Percentiles rank a stretch among this genome's conserved stretches.
phyloP scores from a whole-genome alignment of 176 grass and related monocot genomes.

The Ensete ventricosum region DNA sequence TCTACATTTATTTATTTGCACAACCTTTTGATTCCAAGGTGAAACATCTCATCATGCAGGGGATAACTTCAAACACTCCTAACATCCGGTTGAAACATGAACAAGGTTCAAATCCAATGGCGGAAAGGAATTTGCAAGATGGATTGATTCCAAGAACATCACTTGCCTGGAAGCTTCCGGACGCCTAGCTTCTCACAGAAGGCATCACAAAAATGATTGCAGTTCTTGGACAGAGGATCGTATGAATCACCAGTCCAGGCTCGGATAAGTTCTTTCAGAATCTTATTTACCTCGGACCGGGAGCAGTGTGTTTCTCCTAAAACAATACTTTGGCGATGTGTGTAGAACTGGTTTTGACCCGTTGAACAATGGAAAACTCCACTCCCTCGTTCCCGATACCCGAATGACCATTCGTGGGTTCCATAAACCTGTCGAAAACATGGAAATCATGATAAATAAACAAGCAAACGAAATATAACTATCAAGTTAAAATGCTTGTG shows the following conservation, averaged over 20 bases:
- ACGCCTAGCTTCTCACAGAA: constrained; percentile 73
- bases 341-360: constrained; percentile 89
- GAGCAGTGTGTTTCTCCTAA: constrained; percentile 76
- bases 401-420: constrained; percentile 96
- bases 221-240: constrained; percentile 87
- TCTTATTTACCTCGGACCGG: constrained; percentile 56
- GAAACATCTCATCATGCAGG: neutral
- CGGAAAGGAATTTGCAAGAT: neutral
- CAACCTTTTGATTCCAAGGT: no score
- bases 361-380: constrained; percentile 92
- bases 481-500: no score
- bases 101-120: neutral
- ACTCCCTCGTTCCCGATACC: constrained; percentile 70
- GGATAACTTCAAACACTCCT: neutral
- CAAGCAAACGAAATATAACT: neutral
- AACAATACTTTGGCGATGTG: constrained; percentile 76
- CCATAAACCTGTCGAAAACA: constrained; percentile 57
- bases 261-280: constrained; percentile 62
- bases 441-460: neutral
- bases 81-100: neutral
- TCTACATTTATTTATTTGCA: no score
- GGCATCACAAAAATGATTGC: constrained; percentile 93
- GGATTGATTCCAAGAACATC: neutral
- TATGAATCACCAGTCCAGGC: constrained; percentile 74
- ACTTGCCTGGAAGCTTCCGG: constrained; percentile 68